Evolutionary conservation across 495 filamentous ascomycete genomes (phyloP), one percentile per base, ranked within the genome.

Genomic region (Penicillium parvum): DNA sequence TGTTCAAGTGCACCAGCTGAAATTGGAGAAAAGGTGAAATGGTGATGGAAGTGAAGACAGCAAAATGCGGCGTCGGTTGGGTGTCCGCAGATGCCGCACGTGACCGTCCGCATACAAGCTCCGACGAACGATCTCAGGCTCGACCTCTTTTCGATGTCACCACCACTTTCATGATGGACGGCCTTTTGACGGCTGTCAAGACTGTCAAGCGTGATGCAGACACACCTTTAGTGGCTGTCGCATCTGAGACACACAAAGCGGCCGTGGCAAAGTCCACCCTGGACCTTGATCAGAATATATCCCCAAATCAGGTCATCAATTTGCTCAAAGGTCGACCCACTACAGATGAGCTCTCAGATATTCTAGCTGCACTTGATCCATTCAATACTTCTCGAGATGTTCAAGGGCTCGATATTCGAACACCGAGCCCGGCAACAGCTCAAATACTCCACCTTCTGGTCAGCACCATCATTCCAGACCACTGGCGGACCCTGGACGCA

Each of bases 371-470:
- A 54, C 68, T 95, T 15, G 64, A 69, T 38, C 60, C 65, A 7
- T 60, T 50, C 32, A 64, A 59, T 22, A 69, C 65, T 16, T 43
- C 49, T 20, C 16, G 28, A 42, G 40, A 47, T 16, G 43, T 58
- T 3, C 44, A 58, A 26, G 57, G 55, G 11, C 81, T 88, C 50
- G 74, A 77, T 47, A 76, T 94, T 36, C 68, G 71, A 44, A 60
- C 67, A n/a, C 81, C 86, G 30, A 73, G 72, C 27, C 79, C 88
- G 3, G 64, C 75, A 49, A 67, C 78, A 37, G 76, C 87, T 4
- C 84, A 88, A 53, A 76, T 95, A 5, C 66, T 89, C 34, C 81
- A 84, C 55, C 60, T 73, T 7, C 64, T 96, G 50, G 78, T 88
- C 43, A 78, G 68, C 25, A 76, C 77, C 25, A 86, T 83, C 27